These are phyloP conservation scores for Phaeosphaeria sp. DNA, from an alignment of 2,329 filamentous ascomycete species.

Conservation along the genomic window DNA sequence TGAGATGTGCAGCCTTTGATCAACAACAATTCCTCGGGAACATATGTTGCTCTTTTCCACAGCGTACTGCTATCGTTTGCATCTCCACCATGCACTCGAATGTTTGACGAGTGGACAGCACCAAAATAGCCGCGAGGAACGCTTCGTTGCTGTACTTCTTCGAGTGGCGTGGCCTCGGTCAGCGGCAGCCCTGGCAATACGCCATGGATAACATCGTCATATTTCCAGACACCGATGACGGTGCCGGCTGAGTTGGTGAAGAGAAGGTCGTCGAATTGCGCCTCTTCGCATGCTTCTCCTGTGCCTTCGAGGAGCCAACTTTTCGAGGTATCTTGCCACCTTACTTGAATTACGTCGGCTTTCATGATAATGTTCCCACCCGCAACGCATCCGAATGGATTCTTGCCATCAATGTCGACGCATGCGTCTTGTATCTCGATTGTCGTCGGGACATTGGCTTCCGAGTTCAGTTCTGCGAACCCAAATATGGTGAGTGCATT, in stretches of 20 bases:
- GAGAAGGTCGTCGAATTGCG: background rate
- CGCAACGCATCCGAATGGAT: constrained; percentile 4
- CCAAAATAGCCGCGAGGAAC: background rate
- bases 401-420: background rate
- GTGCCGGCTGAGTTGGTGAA: background rate
- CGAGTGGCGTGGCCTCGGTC: background rate
- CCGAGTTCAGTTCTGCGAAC: background rate
- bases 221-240: background rate
- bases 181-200: constrained; percentile 1
- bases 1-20: background rate
- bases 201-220: constrained; percentile 7
- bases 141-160: background rate
- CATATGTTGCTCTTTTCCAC: constrained; percentile 4
- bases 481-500: background rate
- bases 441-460: background rate
- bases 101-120: background rate
- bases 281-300: background rate
- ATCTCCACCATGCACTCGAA: background rate
- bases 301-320: constrained; percentile 1
- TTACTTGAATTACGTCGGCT: background rate
- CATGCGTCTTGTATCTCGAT: background rate
- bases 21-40: constrained; percentile 3
- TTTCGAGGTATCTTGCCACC: background rate
- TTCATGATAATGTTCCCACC: background rate
- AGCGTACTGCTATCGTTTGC: background rate